Conservation (phyloP, 768 basidiomycete genomes). For the Hygrocybe punicea region DNA sequence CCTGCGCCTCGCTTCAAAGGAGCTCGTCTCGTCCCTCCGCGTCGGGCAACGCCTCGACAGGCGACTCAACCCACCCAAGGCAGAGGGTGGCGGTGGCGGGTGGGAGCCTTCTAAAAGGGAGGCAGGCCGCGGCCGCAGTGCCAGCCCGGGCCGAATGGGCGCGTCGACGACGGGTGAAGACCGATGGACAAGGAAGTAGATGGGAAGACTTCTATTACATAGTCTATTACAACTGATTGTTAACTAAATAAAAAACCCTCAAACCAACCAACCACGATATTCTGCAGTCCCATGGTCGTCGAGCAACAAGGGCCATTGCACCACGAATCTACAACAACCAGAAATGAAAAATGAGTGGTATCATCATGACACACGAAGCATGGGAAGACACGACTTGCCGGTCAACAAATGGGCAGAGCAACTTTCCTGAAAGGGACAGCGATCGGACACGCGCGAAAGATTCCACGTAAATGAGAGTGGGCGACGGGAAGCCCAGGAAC, state of each 20-base stretch:
- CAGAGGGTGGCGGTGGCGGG: conserved; percentile 65
- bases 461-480: conserved; percentile 83
- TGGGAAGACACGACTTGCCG: conserved; percentile 43
- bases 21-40: conserved; percentile 72
- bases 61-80: conserved; percentile 64
- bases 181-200: conserved; percentile 66
- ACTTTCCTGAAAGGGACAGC: conserved; percentile 79
- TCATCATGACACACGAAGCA: neutral
- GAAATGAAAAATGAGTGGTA: conserved; percentile 7
- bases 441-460: conserved; percentile 84
- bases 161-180: conserved; percentile 64
- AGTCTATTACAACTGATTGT: neutral
- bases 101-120: conserved; percentile 81
- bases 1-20: conserved; percentile 80
- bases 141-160: conserved; percentile 63
- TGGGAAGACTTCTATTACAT: too few relatives aligned
- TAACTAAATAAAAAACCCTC: too few relatives aligned
- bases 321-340: conserved; percentile 60
- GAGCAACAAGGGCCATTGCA: conserved; percentile 79
- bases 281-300: conserved; percentile 43
- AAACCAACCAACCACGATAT: conserved; percentile 66
- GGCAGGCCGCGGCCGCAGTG: conserved; percentile 64
- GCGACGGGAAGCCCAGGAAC: conserved; percentile 72
- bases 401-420: conserved; percentile 80
- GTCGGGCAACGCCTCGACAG: conserved; percentile 83